A percentile compares a stretch with the other conserved stretches of the same genome.
These are phyloP conservation scores for Murraya paniculata DNA, from an alignment of 345 rosid genomes.

Conservation along the genomic window DNA sequence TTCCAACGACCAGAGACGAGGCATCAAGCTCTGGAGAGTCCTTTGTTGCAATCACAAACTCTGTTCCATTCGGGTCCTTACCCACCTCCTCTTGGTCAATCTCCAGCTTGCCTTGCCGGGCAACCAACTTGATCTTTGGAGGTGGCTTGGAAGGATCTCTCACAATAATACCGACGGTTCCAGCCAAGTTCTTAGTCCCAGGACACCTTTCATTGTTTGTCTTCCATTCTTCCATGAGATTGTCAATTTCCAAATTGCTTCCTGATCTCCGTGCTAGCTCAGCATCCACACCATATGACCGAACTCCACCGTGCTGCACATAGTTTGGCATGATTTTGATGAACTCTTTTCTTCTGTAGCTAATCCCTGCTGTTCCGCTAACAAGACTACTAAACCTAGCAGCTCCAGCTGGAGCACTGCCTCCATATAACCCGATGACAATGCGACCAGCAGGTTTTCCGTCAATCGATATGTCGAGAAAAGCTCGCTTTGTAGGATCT, in stretches of 20 bases:
- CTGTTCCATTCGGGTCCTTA: conserved; percentile 69
- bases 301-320: conserved; percentile 82
- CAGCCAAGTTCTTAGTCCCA: conserved; percentile 51
- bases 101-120: conserved; percentile 65
- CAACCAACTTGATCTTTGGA: conserved; percentile 78
- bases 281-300: conserved; percentile 80
- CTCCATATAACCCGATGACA: conserved; percentile 62
- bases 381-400: conserved; percentile 62
- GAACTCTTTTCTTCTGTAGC: conserved; percentile 90
- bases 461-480: conserved; percentile 68
- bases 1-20: conserved; percentile 72
- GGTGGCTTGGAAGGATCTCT: conserved; percentile 80
- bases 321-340: conserved; percentile 75
- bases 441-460: conserved; percentile 73
- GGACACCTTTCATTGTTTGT: conserved; percentile 40
- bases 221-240: conserved; percentile 62
- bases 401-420: conserved; percentile 60
- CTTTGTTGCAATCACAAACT: conserved; percentile 61
- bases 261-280: conserved; percentile 62
- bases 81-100: conserved; percentile 65
- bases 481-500: conserved; percentile 52
- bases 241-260: conserved; percentile 39
- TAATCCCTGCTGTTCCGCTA: conserved; percentile 77
- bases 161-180: conserved; percentile 67
- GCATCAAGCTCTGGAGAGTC: conserved; percentile 85